These are phyloP conservation scores for Neurospora intermedia DNA, from an alignment of 495 filamentous ascomycete species.

Conservation along the genomic window DNA sequence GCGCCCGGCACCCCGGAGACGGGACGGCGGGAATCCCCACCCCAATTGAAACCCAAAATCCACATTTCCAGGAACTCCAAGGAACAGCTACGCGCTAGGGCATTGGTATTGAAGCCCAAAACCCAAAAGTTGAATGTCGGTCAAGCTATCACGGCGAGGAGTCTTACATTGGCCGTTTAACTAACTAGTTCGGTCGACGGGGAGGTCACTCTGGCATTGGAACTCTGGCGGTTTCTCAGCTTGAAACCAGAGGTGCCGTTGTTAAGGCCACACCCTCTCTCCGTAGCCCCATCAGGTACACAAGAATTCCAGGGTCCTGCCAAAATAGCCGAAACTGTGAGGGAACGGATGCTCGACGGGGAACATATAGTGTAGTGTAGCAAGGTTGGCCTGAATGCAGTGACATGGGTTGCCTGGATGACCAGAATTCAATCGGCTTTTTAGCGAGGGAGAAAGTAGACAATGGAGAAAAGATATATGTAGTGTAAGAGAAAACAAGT, in stretches of 20 bases:
- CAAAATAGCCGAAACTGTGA: neutral
- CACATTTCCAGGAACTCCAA: neutral
- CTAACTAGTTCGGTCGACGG: neutral
- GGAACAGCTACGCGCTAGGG: neutral
- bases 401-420: neutral
- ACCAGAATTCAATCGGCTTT: neutral
- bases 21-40: neutral
- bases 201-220: neutral
- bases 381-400: neutral
- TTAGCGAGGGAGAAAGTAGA: neutral
- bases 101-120: neutral
- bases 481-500: neutral
- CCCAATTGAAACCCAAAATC: neutral
- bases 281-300: neutral
- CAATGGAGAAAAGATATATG: neutral
- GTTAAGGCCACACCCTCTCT: neutral
- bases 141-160: neutral
- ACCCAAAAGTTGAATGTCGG: neutral
- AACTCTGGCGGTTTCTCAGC: neutral
- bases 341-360: neutral
- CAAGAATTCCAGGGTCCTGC: neutral
- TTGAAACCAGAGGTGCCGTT: neutral
- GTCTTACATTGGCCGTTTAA: neutral
- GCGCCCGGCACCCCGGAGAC: neutral
- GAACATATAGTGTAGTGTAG: neutral